These are phyloP conservation scores for Elasticomyces elasticus DNA, from an alignment of 495 filamentous ascomycete species.

Conservation along the genomic window DNA sequence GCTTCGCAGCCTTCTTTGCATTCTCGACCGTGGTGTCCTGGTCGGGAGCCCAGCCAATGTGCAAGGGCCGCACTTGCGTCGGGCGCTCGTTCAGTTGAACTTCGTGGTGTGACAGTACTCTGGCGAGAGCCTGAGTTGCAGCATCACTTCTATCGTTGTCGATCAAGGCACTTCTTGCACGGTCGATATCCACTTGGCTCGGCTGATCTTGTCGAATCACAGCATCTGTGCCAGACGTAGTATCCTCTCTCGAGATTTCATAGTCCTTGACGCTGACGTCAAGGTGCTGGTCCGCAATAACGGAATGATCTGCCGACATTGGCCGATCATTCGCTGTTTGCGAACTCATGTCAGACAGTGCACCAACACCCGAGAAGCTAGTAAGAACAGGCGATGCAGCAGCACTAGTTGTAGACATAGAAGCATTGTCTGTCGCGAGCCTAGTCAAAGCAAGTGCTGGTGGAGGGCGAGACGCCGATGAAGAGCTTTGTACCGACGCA, in stretches of 20 bases:
- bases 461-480: neutral
- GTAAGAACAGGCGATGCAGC: slow-evolving; percentile 10
- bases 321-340: neutral
- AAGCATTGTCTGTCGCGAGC: neutral
- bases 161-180: slow-evolving; percentile 3
- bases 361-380: neutral
- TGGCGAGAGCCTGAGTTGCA: slow-evolving; percentile 17
- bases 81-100: neutral
- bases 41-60: neutral
- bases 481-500: slow-evolving; percentile 16
- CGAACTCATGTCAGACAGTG: neutral
- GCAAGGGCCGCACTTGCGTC: neutral
- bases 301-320: neutral
- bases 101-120: slow-evolving; percentile 18
- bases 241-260: neutral
- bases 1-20: neutral
- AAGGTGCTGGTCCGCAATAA: neutral
- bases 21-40: neutral
- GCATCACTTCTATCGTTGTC: slow-evolving; percentile 14
- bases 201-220: neutral
- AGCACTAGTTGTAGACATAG: slow-evolving; percentile 11
- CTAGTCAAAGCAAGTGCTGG: slow-evolving; percentile 1
- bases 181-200: slow-evolving; percentile 2
- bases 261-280: neutral
- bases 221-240: neutral